Base-by-base conservation (phyloP, 495 filamentous ascomycete genomes). In the Daldinia concentrica region DNA sequence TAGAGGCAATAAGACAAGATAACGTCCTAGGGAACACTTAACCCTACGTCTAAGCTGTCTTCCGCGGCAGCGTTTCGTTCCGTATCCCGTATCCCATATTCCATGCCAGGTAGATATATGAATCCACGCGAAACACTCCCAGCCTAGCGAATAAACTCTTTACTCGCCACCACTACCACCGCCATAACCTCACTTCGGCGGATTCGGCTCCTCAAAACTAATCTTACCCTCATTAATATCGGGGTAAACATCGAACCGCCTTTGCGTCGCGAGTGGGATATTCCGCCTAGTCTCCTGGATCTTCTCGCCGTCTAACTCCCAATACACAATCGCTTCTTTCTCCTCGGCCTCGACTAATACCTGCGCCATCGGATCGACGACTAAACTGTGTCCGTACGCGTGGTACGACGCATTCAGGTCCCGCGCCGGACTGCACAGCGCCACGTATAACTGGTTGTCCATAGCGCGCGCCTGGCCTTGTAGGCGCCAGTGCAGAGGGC, bases 391-490 rank as follows among this genome's bases (percentile, higher is more conserved):
- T 0, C 96, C 96, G 83, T 87, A 98, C 1, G 96, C 96, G 77
- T 94, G 88, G 77, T 99, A 99, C 19, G 82, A 84, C 2, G 92
- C 92, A 15, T 78, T 74, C 82, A 89, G 82, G 78, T 97, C 94
- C 66, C 95, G 84, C 41, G 95, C 93, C 5, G 96, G 96, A 76
- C 90, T 93, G 81, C 96, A 98, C 78, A 98, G 77, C 26, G 89
- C 95, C 36, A 98, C 95, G 79, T 95, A 99, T 2, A 94, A 77
- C 85, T 99, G 95, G 80, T 98, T 98, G 75, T 99, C 95, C 76
- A 95, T 84, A 11, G 95, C 95, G 62, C 95, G 85, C 9, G 92
- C 94, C 66, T 91, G 87, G 15, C 90, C 95, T 76, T 90, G 86
- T 69, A 99, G 78, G 41, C 87, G 86, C 96, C 95, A 99, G 79